Percentiles rank a stretch among this genome's conserved stretches.
Evolutionary conservation across 2,329 filamentous ascomycete species (phyloP).

Genomic region (Exophiala lecanii-corni): DNA sequence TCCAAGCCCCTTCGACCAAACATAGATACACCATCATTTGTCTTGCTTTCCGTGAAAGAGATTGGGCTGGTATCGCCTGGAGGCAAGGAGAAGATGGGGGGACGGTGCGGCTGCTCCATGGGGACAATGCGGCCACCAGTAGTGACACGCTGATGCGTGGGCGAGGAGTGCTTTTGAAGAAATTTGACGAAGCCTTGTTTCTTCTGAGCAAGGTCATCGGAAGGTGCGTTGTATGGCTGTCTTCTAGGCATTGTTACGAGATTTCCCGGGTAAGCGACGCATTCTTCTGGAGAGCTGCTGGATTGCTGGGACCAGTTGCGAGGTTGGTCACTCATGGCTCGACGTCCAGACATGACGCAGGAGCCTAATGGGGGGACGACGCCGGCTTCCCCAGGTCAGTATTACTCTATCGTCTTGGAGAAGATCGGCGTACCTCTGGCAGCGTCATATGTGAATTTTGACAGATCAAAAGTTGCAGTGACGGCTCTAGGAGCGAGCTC

Average conservation of each 20-base stretch:
- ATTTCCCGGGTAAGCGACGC: slow-evolving; percentile 18
- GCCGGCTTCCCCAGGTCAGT: slow-evolving; percentile 22
- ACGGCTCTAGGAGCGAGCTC: slow-evolving; percentile 21
- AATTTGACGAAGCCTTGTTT: slow-evolving; percentile 44
- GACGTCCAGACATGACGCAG: slow-evolving; percentile 23
- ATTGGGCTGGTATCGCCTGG: not conserved
- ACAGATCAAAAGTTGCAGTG: slow-evolving; percentile 23
- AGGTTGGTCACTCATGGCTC: slow-evolving; percentile 18
- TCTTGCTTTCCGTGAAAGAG: not conserved
- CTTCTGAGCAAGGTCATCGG: slow-evolving; percentile 31
- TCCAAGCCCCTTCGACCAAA: not conserved
- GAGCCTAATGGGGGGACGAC: slow-evolving; percentile 26
- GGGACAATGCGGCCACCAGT: slow-evolving; percentile 47
- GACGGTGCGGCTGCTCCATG: slow-evolving; percentile 35
- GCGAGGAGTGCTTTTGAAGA: slow-evolving; percentile 44
- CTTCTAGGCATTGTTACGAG: slow-evolving; percentile 19
- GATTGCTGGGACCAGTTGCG: slow-evolving; percentile 22
- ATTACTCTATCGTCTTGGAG: too few species aligned
- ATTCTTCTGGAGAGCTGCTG: slow-evolving; percentile 20
- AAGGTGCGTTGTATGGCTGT: slow-evolving; percentile 34
- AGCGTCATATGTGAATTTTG: slow-evolving; percentile 28
- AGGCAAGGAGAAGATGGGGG: slow-evolving; percentile 34
- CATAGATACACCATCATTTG: not conserved
- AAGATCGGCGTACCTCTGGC: slow-evolving; percentile 25
- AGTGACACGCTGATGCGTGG: slow-evolving; percentile 46